Evolutionary conservation across 139 green algal genomes (phyloP).

Genomic region (Tetradesmus lagerheimii): DNA sequence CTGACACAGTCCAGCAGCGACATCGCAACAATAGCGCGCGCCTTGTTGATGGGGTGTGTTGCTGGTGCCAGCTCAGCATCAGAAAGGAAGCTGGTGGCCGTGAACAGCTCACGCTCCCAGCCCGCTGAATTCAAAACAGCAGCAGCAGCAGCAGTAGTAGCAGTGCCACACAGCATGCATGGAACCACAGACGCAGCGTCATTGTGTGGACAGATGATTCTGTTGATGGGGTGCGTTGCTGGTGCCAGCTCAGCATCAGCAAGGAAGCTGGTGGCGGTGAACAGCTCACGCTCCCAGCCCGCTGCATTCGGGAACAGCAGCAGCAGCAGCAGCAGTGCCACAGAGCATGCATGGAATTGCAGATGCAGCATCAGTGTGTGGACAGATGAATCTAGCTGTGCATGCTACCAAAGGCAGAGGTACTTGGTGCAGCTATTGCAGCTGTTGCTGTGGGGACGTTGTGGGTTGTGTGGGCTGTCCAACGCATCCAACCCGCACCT

Average conservation of each 20-base stretch:
- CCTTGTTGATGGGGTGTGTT: slow-evolving; percentile 30
- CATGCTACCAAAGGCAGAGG: too few relatives aligned
- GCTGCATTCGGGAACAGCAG: not conserved
- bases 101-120: slow-evolving; percentile 7
- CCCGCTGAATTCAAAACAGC: not conserved
- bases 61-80: not conserved
- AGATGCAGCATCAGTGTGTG: too few relatives aligned
- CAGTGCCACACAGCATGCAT: too few relatives aligned
- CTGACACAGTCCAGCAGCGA: slow-evolving; percentile 40
- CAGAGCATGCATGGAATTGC: too few relatives aligned
- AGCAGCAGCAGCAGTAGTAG: not conserved
- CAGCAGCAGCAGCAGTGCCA: not conserved
- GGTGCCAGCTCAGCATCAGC: not conserved
- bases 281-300: slow-evolving; percentile 26
- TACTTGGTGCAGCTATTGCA: too few relatives aligned
- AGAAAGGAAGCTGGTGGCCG: not conserved
- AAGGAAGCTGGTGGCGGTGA: not conserved
- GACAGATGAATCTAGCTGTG: too few relatives aligned
- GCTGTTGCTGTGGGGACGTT: not conserved
- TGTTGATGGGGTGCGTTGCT: slow-evolving; percentile 18
- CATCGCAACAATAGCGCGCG: slow-evolving; percentile 26
- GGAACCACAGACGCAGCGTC: too few relatives aligned
- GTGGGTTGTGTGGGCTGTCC: too few relatives aligned
- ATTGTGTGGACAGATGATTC: too few relatives aligned
- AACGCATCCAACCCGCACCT: not conserved